Base-by-base conservation (phyloP, 345 rosid genomes). In the Citrus glauca region DNA sequence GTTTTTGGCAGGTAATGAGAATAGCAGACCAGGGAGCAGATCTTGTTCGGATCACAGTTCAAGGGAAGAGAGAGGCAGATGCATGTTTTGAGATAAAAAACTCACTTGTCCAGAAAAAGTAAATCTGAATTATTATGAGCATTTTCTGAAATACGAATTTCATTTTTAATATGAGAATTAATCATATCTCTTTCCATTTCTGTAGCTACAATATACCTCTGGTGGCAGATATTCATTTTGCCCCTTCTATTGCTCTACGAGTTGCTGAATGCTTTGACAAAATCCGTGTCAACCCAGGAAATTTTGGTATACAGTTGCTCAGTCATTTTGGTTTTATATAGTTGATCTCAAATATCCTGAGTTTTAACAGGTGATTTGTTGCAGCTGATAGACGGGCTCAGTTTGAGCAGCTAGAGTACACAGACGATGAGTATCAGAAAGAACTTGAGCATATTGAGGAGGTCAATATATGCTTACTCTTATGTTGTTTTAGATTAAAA, bases 201-300 rank as follows among this genome's bases (percentile, higher is more conserved):
- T 83, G 85, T 93, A 96, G 99, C 82, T 96, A 94, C 87, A 88
- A 92, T 81, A 92, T 96, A 74, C 99, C 99, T 3, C 84, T 96
- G 80, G 99, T 96, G 75, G 99, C 99, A 40, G 99, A 96, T 85
- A 94, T 96, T 77, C 99, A 94, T 86, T 96, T 96, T 81, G 98
- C 99, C 42, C 99, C 99, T 81, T 24, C 94, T 25, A 89, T 96
- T 77, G 99, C 99, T 37, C 75, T 96, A 68, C 84, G 98, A 66
- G 97, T 94, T 33, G 90, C 97, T 74, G 99, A 96, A 82, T 96
- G 99, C 88, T 96, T 96, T 78, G 98, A 96, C 76, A 96, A 96
- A 83, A 96, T 96, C 81, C 98, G 97, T 66, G 98, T 95, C 79
- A 95, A 95, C 88, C 99, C 99, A 0, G 98, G 99, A 86, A 95